phyloP scores from a whole-genome alignment of 768 basidiomycete species.

The Termitomyces sp. region DNA sequence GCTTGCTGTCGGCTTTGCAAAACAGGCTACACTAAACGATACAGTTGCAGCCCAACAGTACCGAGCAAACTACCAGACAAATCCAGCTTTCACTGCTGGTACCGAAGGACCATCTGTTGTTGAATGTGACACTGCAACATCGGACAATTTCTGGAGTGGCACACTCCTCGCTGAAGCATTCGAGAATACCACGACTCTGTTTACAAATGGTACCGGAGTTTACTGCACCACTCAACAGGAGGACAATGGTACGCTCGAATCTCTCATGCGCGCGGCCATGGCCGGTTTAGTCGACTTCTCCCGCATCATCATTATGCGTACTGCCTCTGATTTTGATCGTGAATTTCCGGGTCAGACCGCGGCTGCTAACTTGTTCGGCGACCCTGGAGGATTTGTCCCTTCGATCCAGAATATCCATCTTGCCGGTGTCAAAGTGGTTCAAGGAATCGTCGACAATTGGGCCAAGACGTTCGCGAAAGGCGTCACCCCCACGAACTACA shows the following conservation, averaged over 20 bases:
- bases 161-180: slow-evolving; percentile 12
- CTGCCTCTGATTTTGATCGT: slow-evolving; percentile 13
- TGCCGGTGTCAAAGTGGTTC: slow-evolving; percentile 10
- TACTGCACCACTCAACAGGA: slow-evolving; percentile 14
- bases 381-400: slow-evolving; percentile 8
- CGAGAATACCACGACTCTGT: slow-evolving; percentile 9
- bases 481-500: slow-evolving; percentile 9
- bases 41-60: slow-evolving; percentile 1
- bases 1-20: slow-evolving; percentile 9
- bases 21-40: slow-evolving; percentile 8
- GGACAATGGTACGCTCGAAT: slow-evolving; percentile 11
- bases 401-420: slow-evolving; percentile 11
- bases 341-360: slow-evolving; percentile 9
- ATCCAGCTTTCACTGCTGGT: slow-evolving; percentile 5
- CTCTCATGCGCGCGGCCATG: slow-evolving; percentile 8
- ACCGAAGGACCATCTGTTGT: slow-evolving; percentile 7
- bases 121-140: slow-evolving; percentile 11
- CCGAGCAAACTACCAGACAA: slow-evolving; percentile 1
- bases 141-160: slow-evolving; percentile 9
- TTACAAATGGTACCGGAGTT: slow-evolving; percentile 11
- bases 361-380: slow-evolving; percentile 4
- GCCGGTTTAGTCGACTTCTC: slow-evolving; percentile 9
- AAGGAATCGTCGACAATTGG: slow-evolving; percentile 7
- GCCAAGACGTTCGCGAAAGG: slow-evolving; percentile 3
- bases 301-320: slow-evolving; percentile 15